A percentile compares a stretch with the other conserved stretches of the same genome.
Evolutionary conservation across 1,284 basidiomycete genomes (phyloP).

Genomic region (Clitocybe nebularis): DNA sequence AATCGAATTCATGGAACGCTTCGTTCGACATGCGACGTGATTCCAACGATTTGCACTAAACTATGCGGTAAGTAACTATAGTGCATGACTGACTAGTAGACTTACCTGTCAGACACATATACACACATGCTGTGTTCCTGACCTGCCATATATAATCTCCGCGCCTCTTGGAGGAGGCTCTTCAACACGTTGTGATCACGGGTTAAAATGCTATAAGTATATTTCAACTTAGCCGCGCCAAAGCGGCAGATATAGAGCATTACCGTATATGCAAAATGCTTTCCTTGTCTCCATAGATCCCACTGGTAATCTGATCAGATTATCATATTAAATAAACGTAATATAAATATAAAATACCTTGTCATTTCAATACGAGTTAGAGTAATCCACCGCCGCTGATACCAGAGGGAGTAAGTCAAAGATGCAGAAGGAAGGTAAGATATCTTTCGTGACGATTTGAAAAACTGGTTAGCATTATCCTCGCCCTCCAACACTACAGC

Average conservation of each 20-base stretch:
- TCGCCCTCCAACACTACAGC: conserved; percentile 24
- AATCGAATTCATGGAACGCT: conserved; percentile 52
- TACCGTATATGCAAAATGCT: conserved; percentile 26
- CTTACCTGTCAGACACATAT: conserved; percentile 17
- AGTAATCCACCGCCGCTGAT: conserved; percentile 34
- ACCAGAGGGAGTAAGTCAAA: conserved; percentile 38
- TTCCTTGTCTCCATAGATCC: conserved; percentile 24
- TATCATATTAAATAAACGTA: no score
- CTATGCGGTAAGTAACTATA: no score
- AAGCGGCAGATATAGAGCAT: background rate
- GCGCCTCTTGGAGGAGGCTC: conserved; percentile 38
- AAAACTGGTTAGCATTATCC: conserved; percentile 20
- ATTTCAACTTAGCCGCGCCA: no score
- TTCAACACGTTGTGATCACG: conserved; percentile 38
- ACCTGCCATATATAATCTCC: conserved; percentile 4
- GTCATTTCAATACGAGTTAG: conserved; percentile 32
- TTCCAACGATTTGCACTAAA: conserved; percentile 42
- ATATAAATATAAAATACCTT: no score
- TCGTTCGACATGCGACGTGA: conserved; percentile 43
- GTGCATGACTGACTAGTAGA: conserved; percentile 9
- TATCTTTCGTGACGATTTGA: conserved; percentile 24
- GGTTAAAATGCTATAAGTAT: conserved; percentile 38
- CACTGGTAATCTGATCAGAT: no score
- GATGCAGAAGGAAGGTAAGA: conserved; percentile 38
- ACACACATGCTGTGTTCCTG: conserved; percentile 8